A percentile compares a stretch with the other conserved stretches of the same genome.
phyloP scores from a whole-genome alignment of 2,329 filamentous ascomycete genomes.

The Hymenoscyphus occultus region DNA sequence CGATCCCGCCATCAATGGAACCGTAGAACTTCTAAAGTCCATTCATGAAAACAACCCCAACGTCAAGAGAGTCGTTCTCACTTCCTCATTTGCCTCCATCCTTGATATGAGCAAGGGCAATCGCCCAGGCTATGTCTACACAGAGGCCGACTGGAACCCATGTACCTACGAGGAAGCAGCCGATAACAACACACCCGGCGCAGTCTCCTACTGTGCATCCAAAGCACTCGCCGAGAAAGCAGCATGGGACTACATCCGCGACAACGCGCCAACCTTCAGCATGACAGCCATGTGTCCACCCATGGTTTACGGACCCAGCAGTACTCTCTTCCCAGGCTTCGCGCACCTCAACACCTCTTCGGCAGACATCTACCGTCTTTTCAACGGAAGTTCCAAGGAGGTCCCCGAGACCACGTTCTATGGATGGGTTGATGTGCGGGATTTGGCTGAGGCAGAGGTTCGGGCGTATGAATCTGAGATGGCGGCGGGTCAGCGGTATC shows the following conservation, averaged over 20 bases:
- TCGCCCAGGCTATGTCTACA: slow-evolving; percentile 47
- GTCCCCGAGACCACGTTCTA: slow-evolving; percentile 48
- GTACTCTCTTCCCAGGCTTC: slow-evolving; percentile 57
- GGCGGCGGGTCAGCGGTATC: slow-evolving; percentile 59
- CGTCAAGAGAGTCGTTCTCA: slow-evolving; percentile 46
- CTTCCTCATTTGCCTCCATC: slow-evolving; percentile 62
- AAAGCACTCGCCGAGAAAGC: slow-evolving; percentile 66
- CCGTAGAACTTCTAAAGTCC: slow-evolving; percentile 46
- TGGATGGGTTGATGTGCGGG: slow-evolving; percentile 56
- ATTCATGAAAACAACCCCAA: slow-evolving; percentile 40
- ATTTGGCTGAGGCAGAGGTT: slow-evolving; percentile 61
- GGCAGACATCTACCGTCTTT: slow-evolving; percentile 60
- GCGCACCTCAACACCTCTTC: slow-evolving; percentile 69
- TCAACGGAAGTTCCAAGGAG: slow-evolving; percentile 56
- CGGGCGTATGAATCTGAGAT: slow-evolving; percentile 52
- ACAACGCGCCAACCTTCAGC: slow-evolving; percentile 52
- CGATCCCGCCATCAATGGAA: slow-evolving; percentile 53
- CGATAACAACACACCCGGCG: slow-evolving; percentile 13
- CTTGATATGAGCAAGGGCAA: slow-evolving; percentile 51
- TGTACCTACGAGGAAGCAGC: slow-evolving; percentile 46
- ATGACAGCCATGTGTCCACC: slow-evolving; percentile 60
- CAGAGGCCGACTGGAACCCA: slow-evolving; percentile 53
- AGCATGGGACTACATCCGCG: slow-evolving; percentile 58
- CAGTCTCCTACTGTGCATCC: slow-evolving; percentile 34
- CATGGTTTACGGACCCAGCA: slow-evolving; percentile 58